A percentile compares a stretch with the other conserved stretches of the same genome.
Conservation (phyloP, 805 yeast genomes). For the Wickerhamomyces chaumierensis region DNA sequence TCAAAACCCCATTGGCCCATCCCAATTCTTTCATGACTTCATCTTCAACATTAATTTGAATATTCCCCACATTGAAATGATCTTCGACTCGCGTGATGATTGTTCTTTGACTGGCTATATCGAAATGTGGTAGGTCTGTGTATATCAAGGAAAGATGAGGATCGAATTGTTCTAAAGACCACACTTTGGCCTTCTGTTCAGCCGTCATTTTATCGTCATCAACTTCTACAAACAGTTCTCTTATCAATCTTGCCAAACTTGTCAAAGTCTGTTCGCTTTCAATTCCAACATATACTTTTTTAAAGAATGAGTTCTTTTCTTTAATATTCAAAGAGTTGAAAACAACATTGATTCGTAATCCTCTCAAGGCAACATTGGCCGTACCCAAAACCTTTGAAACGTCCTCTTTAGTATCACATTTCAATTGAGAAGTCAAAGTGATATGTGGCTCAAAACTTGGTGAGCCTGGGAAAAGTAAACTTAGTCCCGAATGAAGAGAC, state of each 20-base stretch:
- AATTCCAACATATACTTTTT: constrained; percentile 14
- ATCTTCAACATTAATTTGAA: constrained; percentile 5
- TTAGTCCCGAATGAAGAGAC: constrained; percentile 51
- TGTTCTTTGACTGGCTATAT: constrained; percentile 52
- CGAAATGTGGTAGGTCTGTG: constrained; percentile 52
- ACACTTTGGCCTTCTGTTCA: constrained; percentile 36
- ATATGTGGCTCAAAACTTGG: constrained; percentile 67
- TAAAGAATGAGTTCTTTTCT: constrained; percentile 12
- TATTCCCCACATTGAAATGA: constrained; percentile 30
- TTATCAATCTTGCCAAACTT: constrained; percentile 33
- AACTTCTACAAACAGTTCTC: constrained; percentile 39
- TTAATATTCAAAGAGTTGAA: constrained; percentile 10
- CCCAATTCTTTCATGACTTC: constrained; percentile 22
- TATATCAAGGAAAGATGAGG: constrained; percentile 71
- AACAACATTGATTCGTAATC: constrained; percentile 5
- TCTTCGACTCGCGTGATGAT: constrained; percentile 58
- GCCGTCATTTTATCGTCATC: constrained; percentile 16
- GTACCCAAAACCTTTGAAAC: constrained; percentile 47
- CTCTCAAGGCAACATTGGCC: constrained; percentile 40
- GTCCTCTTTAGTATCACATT: constrained; percentile 38
- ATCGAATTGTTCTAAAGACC: constrained; percentile 47
- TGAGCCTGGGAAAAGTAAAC: constrained; percentile 63
- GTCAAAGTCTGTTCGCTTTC: constrained; percentile 15
- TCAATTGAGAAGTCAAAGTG: constrained; percentile 57
- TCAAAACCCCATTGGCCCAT: constrained; percentile 55